Evolutionary conservation across 371 early-diverging fungal species (phyloP).

Genomic region (Parasitella parasitica): DNA sequence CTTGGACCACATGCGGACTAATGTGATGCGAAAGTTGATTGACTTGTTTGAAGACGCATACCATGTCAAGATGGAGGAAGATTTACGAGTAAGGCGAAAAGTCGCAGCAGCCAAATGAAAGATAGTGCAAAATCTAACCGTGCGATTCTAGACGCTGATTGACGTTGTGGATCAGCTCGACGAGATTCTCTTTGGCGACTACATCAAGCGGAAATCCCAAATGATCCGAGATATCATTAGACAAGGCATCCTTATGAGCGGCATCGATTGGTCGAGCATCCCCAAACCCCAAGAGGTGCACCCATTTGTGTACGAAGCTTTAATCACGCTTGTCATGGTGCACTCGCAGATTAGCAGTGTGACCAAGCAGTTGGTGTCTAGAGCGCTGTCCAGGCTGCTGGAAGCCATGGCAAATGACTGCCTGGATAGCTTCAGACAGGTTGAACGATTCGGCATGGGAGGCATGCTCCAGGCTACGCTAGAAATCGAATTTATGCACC

Average conservation of each 20-base stretch:
- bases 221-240: conserved; percentile 69
- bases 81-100: conserved; percentile 55
- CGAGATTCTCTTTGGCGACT: conserved; percentile 78
- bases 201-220: conserved; percentile 73
- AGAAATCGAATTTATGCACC: conserved; percentile 85
- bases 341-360: conserved; percentile 88
- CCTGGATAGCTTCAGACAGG: conserved; percentile 71
- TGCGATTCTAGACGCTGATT: conserved; percentile 46
- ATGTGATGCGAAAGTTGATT: conserved; percentile 73
- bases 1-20: conserved; percentile 65
- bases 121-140: too few relatives aligned
- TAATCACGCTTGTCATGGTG: conserved; percentile 85
- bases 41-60: conserved; percentile 71
- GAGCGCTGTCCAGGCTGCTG: conserved; percentile 73
- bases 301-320: conserved; percentile 83
- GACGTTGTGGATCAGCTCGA: conserved; percentile 74
- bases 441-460: conserved; percentile 84
- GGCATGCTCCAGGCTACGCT: conserved; percentile 91
- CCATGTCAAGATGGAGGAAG: conserved; percentile 60
- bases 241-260: conserved; percentile 79
- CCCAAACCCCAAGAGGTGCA: conserved; percentile 80
- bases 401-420: conserved; percentile 76
- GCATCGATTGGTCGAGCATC: conserved; percentile 84
- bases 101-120: too few relatives aligned
- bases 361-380: conserved; percentile 70